Evolutionary conservation across 2,329 filamentous ascomycete genomes (phyloP), one percentile per base, ranked within the genome.

Genomic region (Didymellaceae sp.): DNA sequence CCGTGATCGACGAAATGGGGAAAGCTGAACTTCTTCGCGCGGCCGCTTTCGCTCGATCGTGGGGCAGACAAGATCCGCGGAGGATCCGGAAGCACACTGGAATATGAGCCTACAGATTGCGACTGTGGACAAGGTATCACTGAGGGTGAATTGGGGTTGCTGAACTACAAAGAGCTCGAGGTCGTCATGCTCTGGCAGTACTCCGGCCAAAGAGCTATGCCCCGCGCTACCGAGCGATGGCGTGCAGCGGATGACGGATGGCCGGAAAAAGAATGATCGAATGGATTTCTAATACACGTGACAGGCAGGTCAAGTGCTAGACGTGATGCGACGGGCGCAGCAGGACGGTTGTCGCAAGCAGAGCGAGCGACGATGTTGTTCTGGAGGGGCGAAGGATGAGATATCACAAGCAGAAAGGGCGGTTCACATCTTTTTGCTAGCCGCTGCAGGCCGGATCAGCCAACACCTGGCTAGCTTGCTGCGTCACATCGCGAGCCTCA

Each of bases 111-210:
- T 40, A 18, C 30, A 35, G 32, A 54, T 34, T 37, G 44, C 34
- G 54, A 53, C 8, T 5, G 48, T 21, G 22, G 45, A 25, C 20
- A 37, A 38, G 24, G 26, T 39, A 26, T 17, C 11, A 32, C 6
- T 45, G 35, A 46, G 21, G 32, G 38, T 32, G 45, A 37, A 35
- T 52, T 46, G 20, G 32, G 37, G 26, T 35, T 25, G 48, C 18
- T 42, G 30, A 24, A 42, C 45, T 43, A 46, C 42, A 42, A 43
- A 43, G 48, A 31, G 26, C 32, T 20, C 48, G 52, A 55, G 42
- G 40, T 53, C 61, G 60, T 65, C 63, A 66, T 64, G 40, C 55
- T 43, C 41, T 51, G 35, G 33, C 21, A 41, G 35, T 21, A 37
- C 45, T 37, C 28, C 30, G 40, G 44, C 35, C 24, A 45, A 33